Evolutionary conservation across 768 basidiomycete species (phyloP), one percentile per base, ranked within the genome.

Genomic region (Tulasnella calospora): DNA sequence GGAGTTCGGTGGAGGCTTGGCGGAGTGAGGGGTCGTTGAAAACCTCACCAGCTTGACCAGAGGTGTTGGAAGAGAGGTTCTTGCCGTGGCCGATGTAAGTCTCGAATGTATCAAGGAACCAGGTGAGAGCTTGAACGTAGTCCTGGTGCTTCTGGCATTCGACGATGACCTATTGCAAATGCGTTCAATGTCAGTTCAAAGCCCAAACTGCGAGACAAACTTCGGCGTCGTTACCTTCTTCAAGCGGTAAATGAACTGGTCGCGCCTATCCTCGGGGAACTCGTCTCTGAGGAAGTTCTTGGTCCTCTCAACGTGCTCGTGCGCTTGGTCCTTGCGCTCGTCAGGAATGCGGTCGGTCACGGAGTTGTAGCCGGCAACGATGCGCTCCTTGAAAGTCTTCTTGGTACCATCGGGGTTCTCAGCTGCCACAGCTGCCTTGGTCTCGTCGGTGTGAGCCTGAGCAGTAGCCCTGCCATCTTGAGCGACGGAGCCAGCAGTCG

Each of bases 71-170:
- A 2, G 84, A 82, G 51, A 86, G 84, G 77, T 83, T 83, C 79
- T 86, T 83, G 51, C 89, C 90, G 78, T 91, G 88, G 0, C 81
- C 81, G 10, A 87, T 88, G 80, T 94, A 95, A 78, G 91, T 88
- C 80, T 90, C 89, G 17, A 92, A 80, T 77, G 87, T 87, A 35
- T 85, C 84, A 41, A 95, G 85, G 7, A 94, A 85, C 94, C 94
- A 94, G n/a, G 85, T 86, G 71, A 95, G 86, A 9, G 90, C 89
- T 78, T 90, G 90, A 81, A 95, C 94, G 84, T 98, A 98, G 83
- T 97, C 92, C 74, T 91, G 88, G 84, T 97, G 95, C 82, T 92
- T 91, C 85, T 98, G 96, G 83, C 94, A 96, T 82, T 98, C 96
- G 78, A 96, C 88, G 75, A 98, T 89, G 47, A 92, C 92, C 90